A percentile compares a stretch with the other conserved stretches of the same genome.
phyloP scores from a whole-genome alignment of 2,329 filamentous ascomycete genomes.

The Malbranchea zuffiana region DNA sequence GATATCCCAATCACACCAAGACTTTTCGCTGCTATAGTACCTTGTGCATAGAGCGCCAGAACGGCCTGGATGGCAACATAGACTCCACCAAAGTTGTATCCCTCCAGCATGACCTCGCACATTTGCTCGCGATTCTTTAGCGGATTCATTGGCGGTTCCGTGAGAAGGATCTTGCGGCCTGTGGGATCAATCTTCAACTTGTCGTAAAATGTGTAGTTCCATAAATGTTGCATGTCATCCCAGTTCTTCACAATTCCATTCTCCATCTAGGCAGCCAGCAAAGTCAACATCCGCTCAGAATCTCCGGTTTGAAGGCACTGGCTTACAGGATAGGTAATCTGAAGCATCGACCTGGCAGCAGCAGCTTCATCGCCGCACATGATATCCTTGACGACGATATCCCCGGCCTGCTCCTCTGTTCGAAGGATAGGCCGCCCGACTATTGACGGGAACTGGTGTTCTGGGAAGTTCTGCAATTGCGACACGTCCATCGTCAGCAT shows the following conservation, averaged over 20 bases:
- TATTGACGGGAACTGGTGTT: slow-evolving; percentile 96
- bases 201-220: slow-evolving; percentile 97
- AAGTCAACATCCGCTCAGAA: slow-evolving; percentile 6
- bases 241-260: slow-evolving; percentile 99
- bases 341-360: slow-evolving; percentile 88
- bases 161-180: slow-evolving; percentile 92
- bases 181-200: slow-evolving; percentile 88
- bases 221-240: slow-evolving; percentile 99
- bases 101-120: slow-evolving; percentile 98
- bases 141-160: slow-evolving; percentile 96
- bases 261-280: slow-evolving; percentile 59
- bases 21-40: slow-evolving; percentile 43
- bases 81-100: slow-evolving; percentile 89
- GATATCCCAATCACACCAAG: not conserved
- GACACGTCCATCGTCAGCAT: slow-evolving; percentile 1
- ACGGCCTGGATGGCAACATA: slow-evolving; percentile 98
- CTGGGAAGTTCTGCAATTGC: slow-evolving; percentile 74
- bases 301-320: slow-evolving; percentile 12
- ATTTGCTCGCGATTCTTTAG: slow-evolving; percentile 95
- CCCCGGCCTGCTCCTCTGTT: slow-evolving; percentile 75
- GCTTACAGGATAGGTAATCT: slow-evolving; percentile 85
- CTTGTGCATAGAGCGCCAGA: slow-evolving; percentile 89
- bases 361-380: slow-evolving; percentile 99
- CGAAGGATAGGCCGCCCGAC: slow-evolving; percentile 95
- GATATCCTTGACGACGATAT: slow-evolving; percentile 82